Conservation (phyloP, 192 early-diverging fungal species). For the Podila verticillata region DNA sequence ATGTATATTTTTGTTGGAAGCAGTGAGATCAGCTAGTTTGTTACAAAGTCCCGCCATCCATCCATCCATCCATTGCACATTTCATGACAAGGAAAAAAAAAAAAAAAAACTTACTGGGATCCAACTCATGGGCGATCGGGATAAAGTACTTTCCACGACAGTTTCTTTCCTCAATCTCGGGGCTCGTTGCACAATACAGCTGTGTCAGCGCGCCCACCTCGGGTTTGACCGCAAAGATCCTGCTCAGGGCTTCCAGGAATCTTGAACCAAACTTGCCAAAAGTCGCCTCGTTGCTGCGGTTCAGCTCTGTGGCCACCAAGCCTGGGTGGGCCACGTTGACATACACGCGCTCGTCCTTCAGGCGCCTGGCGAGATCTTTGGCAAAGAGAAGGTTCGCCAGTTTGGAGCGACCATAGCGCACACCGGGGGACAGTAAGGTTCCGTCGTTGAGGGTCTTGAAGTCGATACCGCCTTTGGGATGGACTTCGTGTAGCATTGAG, state of each 20-base stretch:
- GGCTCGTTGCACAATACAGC: conserved; percentile 59
- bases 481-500: conserved; percentile 27
- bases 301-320: conserved; percentile 53
- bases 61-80: no score
- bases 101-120: conserved; percentile 2
- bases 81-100: no score
- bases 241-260: not conserved
- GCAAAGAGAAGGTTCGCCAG: conserved; percentile 60
- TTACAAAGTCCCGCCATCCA: no score
- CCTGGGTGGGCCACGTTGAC: conserved; percentile 30
- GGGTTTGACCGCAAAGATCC: conserved; percentile 8
- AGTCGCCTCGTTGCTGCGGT: not conserved
- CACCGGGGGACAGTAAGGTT: conserved; percentile 13
- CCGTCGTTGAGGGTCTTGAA: conserved; percentile 52
- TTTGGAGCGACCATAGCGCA: conserved; percentile 58
- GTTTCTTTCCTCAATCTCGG: conserved; percentile 57
- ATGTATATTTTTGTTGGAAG: no score
- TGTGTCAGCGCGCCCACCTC: conserved; percentile 57
- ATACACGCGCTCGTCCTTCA: conserved; percentile 14
- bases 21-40: no score
- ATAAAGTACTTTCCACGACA: conserved; percentile 27
- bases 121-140: conserved; percentile 7
- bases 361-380: conserved; percentile 44
- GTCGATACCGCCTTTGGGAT: conserved; percentile 35
- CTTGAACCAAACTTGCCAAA: not conserved